Base-by-base conservation (phyloP, 116 monocot genomes). In the Papilionanthe hybrid region DNA sequence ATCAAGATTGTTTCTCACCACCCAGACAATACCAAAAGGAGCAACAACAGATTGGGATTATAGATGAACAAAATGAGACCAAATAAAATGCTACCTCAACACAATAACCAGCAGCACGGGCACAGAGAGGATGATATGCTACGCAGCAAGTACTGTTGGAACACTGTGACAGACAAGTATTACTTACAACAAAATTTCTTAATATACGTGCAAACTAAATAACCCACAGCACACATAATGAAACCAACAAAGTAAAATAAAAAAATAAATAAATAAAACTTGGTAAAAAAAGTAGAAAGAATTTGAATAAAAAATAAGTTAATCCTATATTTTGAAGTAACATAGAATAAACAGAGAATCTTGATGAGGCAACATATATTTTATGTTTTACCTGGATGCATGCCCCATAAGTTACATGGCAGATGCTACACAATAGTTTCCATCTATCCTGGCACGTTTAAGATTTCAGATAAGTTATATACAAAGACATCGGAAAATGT, bases 61-160 rank as follows among this genome's bases (percentile, higher is more conserved):
- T 6, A 71, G 12, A 55, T 69, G 77, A 25, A 47, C 0, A 53
- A 76, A 72, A 74, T 37, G 13, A 76, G 42, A 22, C 10, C 23
- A 75, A 17, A 50, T 50, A 77, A 28, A 77, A 45, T 32, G 5
- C 10, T 87, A 98, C 98, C 94, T 98, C 99, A 78, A 91, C 89
- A 85, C 93, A 99, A 78, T 95, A 95, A 37, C 91, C 99, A 85
- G 93, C 95, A 91, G 95, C 95, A 83, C 99, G 94, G 65, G 99
- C 99, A 86, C 99, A 99, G 79, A 99, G 94, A 81, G 99, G 99
- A 89, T 99, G 99, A 84, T 99, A 99, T 56, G 99, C 95, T 48
- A 91, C 90, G 79, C 89, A 86, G 49, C 99, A 99, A 41, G 84
- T 90, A 84, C 79, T 85, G 82, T 91, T 89, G 79, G 93, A 99